phyloP scores from a whole-genome alignment of 768 basidiomycete species.

The Pilatotrama ljubarskyi region DNA sequence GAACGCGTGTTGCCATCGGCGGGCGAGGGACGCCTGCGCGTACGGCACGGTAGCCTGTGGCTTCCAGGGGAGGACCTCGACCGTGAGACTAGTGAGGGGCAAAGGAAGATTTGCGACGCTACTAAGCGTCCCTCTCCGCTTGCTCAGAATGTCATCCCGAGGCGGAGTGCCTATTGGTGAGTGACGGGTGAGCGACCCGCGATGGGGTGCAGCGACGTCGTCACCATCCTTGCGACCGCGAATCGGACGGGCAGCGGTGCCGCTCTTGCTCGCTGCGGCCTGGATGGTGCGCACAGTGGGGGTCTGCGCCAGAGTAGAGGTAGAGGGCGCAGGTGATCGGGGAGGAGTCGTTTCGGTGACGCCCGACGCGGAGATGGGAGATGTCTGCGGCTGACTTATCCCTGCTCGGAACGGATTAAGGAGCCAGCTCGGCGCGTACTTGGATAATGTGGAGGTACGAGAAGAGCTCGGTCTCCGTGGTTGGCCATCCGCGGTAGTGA shows the following conservation, averaged over 20 bases:
- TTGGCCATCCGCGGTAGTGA: conserved; percentile 21
- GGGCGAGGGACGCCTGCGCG: conserved; percentile 71
- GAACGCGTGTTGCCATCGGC: conserved; percentile 88
- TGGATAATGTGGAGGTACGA: conserved; percentile 49
- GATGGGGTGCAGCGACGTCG: conserved; percentile 47
- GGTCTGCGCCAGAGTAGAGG: conserved; percentile 22
- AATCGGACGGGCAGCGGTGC: conserved; percentile 40
- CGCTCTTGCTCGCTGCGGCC: conserved; percentile 40
- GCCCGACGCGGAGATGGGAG: conserved; percentile 49
- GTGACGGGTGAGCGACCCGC: conserved; percentile 50
- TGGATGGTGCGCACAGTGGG: conserved; percentile 36
- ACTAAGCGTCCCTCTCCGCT: conserved; percentile 52
- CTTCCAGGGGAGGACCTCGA: conserved; percentile 66
- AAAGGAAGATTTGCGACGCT: conserved; percentile 40
- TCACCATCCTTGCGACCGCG: conserved; percentile 60
- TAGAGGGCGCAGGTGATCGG: conserved; percentile 17
- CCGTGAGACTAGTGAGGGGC: conserved; percentile 52
- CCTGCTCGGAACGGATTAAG: conserved; percentile 73
- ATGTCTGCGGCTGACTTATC: conserved; percentile 63
- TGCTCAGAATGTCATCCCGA: conserved; percentile 57
- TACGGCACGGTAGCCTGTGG: conserved; percentile 58
- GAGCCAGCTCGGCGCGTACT: conserved; percentile 74
- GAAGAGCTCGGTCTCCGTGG: conserved; percentile 31
- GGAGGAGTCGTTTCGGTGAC: not conserved
- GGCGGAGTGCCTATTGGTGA: conserved; percentile 73